Evolutionary conservation across 331 rosid species (phyloP).

Genomic region (Erythrophleum ivorense): DNA sequence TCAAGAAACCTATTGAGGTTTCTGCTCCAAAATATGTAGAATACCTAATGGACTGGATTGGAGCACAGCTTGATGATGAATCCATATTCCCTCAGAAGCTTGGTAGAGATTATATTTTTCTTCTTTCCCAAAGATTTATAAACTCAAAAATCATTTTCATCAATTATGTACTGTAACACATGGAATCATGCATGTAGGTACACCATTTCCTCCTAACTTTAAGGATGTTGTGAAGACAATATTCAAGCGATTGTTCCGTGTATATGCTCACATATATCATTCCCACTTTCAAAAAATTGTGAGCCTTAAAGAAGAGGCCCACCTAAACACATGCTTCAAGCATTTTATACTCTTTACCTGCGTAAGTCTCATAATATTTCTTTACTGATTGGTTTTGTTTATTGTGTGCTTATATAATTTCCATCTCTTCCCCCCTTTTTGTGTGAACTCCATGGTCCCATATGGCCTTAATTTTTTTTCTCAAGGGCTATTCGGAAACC

Average conservation of each 20-base stretch:
- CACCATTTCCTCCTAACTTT: constrained; percentile 93
- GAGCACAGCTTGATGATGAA: constrained; percentile 96
- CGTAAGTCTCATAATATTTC: constrained; percentile 61
- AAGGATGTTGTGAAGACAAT: constrained; percentile 98
- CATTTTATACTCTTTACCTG: constrained; percentile 98
- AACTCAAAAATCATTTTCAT: constrained; percentile 22
- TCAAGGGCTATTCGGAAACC: not conserved
- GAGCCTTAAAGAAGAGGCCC: constrained; percentile 99
- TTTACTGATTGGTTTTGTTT: not conserved
- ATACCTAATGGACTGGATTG: constrained; percentile 99
- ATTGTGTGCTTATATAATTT: constrained; percentile 15
- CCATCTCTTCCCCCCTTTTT: not conserved
- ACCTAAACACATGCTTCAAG: constrained; percentile 99
- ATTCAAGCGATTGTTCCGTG: constrained; percentile 95
- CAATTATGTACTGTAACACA: constrained; percentile 13
- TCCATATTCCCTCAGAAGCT: constrained; percentile 98
- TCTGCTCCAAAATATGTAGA: constrained; percentile 99
- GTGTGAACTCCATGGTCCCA: not conserved
- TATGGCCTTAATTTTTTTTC: not conserved
- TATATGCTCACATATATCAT: constrained; percentile 98
- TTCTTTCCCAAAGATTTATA: not conserved
- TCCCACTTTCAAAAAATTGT: constrained; percentile 99
- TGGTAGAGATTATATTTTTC: constrained; percentile 53
- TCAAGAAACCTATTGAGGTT: constrained; percentile 98
- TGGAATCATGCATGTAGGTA: constrained; percentile 60